phyloP scores from a whole-genome alignment of 2,329 filamentous ascomycete species.

The Aspergillus sp. region DNA sequence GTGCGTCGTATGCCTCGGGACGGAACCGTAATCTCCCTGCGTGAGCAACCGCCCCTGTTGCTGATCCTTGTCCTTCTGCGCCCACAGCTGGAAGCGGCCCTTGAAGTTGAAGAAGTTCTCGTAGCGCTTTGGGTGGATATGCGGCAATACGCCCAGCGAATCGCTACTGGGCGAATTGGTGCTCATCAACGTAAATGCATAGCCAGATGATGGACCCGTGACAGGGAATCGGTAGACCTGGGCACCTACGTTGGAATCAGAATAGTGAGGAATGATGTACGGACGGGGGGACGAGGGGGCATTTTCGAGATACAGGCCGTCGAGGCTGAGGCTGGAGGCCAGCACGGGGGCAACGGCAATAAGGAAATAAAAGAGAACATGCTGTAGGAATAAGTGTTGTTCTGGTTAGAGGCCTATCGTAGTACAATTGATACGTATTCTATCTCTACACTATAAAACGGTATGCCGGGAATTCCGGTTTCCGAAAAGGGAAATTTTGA shows the following conservation, averaged over 20 bases:
- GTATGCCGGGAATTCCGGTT: background rate
- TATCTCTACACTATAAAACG: background rate
- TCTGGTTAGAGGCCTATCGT: background rate
- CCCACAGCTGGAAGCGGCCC: slow-evolving; percentile 42
- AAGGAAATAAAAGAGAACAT: slow-evolving; percentile 2
- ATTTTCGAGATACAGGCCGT: slow-evolving; percentile 18
- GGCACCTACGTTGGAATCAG: slow-evolving; percentile 25
- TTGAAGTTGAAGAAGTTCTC: slow-evolving; percentile 43
- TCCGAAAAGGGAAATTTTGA: background rate
- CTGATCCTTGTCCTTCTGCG: slow-evolving; percentile 24
- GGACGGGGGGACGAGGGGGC: slow-evolving; percentile 28
- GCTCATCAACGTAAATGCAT: slow-evolving; percentile 40
- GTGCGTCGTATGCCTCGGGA: slow-evolving; percentile 40
- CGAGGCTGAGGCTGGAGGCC: slow-evolving; percentile 4
- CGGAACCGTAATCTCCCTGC: slow-evolving; percentile 40
- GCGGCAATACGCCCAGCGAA: slow-evolving; percentile 37
- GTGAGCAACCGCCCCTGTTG: slow-evolving; percentile 35
- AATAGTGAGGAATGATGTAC: slow-evolving; percentile 30
- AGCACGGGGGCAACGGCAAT: slow-evolving; percentile 2
- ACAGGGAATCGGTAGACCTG: slow-evolving; percentile 39
- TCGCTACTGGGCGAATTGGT: slow-evolving; percentile 35
- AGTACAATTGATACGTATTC: background rate
- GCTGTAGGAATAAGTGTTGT: background rate
- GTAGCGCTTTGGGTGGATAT: slow-evolving; percentile 37
- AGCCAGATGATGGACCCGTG: slow-evolving; percentile 38